Evolutionary conservation across 2,329 filamentous ascomycete species (phyloP).

Genomic region (Cladosporium sphaerospermum): DNA sequence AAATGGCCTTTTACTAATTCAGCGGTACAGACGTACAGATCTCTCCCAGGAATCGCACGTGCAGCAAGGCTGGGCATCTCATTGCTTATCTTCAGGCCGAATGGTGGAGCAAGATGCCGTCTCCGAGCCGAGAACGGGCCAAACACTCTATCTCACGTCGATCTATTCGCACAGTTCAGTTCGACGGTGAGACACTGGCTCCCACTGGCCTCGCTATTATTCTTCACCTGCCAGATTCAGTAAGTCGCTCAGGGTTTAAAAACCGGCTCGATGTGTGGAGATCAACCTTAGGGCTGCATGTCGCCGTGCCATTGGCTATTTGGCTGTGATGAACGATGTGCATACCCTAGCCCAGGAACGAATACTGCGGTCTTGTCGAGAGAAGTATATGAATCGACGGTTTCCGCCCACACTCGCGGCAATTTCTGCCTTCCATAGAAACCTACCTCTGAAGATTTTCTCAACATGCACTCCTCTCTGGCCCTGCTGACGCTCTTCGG

Average conservation of each 20-base stretch:
- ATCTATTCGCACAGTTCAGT: too few relatives aligned
- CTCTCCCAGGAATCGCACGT: too few relatives aligned
- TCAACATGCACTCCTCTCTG: slow-evolving; percentile 1
- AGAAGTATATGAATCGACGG: not conserved
- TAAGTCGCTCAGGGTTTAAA: not conserved
- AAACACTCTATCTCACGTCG: too few relatives aligned
- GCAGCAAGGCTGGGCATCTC: too few relatives aligned
- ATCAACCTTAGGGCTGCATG: not conserved
- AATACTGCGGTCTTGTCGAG: not conserved
- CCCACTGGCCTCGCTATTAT: not conserved
- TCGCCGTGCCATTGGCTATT: slow-evolving; percentile 1
- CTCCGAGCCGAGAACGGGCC: too few relatives aligned
- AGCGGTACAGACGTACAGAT: too few relatives aligned
- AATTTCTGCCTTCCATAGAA: not conserved
- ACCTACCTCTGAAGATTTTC: not conserved
- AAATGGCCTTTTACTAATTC: too few relatives aligned
- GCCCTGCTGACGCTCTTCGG: slow-evolving; percentile 14
- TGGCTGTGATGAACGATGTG: not conserved
- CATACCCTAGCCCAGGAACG: not conserved
- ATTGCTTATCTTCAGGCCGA: too few relatives aligned
- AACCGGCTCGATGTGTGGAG: slow-evolving; percentile 1
- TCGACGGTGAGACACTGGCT: too few relatives aligned
- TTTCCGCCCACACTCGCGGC: not conserved
- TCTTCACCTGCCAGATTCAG: slow-evolving; percentile 2
- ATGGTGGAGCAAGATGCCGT: too few relatives aligned